Evolutionary conservation across 176 grass and related monocot genomes (phyloP).

Genomic region (Oropetium thomaeum): DNA sequence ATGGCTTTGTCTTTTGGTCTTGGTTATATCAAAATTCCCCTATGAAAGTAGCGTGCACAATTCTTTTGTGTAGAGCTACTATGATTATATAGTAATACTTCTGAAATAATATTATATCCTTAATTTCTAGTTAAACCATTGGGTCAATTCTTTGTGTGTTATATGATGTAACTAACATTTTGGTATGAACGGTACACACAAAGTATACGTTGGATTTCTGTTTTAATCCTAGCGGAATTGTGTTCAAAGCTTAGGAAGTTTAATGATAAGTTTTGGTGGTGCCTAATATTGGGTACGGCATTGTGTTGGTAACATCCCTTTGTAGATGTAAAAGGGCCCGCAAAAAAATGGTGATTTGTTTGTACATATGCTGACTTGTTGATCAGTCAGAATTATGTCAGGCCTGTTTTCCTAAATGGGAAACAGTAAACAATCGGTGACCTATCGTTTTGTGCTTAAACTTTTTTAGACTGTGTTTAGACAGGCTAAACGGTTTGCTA

Average conservation of each 20-base stretch:
- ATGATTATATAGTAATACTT: neutral
- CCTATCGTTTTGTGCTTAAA: too few relatives aligned
- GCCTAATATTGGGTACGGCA: neutral
- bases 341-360: neutral
- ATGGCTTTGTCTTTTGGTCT: conserved; percentile 1
- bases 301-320: neutral
- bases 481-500: too few relatives aligned
- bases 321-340: neutral
- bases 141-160: neutral
- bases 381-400: neutral
- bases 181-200: neutral
- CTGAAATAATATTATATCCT: neutral
- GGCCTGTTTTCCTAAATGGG: too few relatives aligned
- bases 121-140: neutral
- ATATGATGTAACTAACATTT: neutral
- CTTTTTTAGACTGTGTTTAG: too few relatives aligned
- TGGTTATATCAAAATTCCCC: neutral
- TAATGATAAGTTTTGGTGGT: neutral
- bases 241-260: neutral
- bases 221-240: neutral
- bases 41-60: neutral
- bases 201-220: neutral
- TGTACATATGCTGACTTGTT: conserved; percentile 1
- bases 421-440: too few relatives aligned
- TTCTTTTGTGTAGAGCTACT: neutral